Evolutionary conservation across 129 eudicot species (phyloP), one percentile per base, ranked within the genome.

Genomic region (Gnaphalium uliginosum): DNA sequence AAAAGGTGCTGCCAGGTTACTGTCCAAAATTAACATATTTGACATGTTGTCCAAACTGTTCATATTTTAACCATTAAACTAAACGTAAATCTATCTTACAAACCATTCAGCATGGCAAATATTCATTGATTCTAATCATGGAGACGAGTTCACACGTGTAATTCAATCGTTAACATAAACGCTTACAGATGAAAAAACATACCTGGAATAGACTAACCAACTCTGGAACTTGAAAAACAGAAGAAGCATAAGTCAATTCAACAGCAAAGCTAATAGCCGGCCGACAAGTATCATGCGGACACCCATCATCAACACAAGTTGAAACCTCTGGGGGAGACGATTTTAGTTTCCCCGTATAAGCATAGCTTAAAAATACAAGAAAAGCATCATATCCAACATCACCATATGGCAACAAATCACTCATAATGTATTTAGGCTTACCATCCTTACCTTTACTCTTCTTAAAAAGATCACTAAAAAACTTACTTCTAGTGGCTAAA

Each of bases 301-400:
- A 92, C 18, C 79, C 82, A 60, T 70, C 82, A 75, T 92, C 97
- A 22, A 89, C 93, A 72, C 97, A 92, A 19, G 87, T 89, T 1
- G 96, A 87, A 51, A 89, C 96, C 75, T 89, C 96, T 0, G 83
- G 79, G 0, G 93, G 97, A 62, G 87, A 86, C 5, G 89, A 72
- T 86, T 77, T 85, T 56, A 92, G 53, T 81, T 89, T 92, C 23
- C 97, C 97, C 8, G 93, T 87, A 78, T 92, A 92, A 79, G 89
- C 64, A 73, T 89, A 92, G 63, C 83, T 83, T 71, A 92, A 81
- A 69, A 89, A 81, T 32, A 79, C 79, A 76, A 80, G 77, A 66
- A 92, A 87, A 6, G 96, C 89, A 73, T 92, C 97, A 69, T 79
- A 79, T 29, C 97, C 91, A 61, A 92, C 80, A 60, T 57, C 71